Conservation (phyloP, 805 yeast species). For the Kuraishia capsulata region DNA sequence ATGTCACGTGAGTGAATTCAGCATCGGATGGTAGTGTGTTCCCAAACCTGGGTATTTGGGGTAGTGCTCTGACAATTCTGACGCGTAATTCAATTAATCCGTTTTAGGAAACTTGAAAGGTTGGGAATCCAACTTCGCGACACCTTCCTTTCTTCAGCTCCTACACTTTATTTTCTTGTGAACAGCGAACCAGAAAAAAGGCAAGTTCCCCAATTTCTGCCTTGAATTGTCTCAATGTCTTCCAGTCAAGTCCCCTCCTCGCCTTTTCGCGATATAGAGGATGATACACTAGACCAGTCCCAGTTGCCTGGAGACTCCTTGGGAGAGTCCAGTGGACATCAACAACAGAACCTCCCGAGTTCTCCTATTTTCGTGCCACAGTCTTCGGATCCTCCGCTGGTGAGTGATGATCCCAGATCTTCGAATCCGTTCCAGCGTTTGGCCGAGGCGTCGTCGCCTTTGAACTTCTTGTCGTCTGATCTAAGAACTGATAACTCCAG, state of each 20-base stretch:
- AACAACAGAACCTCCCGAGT: slow-evolving; percentile 35
- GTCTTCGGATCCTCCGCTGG: slow-evolving; percentile 24
- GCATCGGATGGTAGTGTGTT: background rate
- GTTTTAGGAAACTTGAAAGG: background rate
- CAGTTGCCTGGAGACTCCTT: slow-evolving; percentile 19
- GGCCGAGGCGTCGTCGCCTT: slow-evolving; percentile 36
- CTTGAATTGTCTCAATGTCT: no score
- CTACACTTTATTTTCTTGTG: background rate
- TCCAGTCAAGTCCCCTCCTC: background rate
- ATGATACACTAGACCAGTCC: background rate
- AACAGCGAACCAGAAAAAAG: background rate
- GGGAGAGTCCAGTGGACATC: slow-evolving; percentile 23
- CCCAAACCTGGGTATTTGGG: no score
- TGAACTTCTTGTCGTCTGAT: slow-evolving; percentile 36
- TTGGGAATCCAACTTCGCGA: no score
- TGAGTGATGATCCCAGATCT: slow-evolving; percentile 10
- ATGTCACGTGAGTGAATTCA: background rate
- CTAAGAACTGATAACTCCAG: slow-evolving; percentile 25
- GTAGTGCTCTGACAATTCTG: no score
- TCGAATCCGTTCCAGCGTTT: slow-evolving; percentile 13
- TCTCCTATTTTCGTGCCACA: slow-evolving; percentile 48
- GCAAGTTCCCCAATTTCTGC: background rate
- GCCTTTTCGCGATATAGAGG: background rate
- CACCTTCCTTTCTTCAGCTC: background rate
- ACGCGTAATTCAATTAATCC: background rate